Conservation (phyloP, 2,329 filamentous ascomycete species). For the Colletotrichum magnum region DNA sequence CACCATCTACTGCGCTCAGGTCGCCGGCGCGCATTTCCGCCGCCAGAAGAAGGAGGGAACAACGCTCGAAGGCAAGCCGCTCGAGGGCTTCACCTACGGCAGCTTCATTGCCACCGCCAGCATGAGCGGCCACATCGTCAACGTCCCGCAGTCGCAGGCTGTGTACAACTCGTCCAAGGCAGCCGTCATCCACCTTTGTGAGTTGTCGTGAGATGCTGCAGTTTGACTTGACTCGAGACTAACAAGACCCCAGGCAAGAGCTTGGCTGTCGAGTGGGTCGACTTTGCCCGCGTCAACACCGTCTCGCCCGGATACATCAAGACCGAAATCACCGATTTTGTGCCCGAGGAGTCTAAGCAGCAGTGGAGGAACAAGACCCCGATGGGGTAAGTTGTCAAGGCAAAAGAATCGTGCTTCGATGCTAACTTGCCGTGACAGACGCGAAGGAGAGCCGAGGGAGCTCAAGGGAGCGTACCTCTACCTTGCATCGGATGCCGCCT, state of each 20-base stretch:
- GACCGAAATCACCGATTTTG: conserved; percentile 79
- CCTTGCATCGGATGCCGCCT: conserved; percentile 85
- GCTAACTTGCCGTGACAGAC: conserved; percentile 54
- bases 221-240: background rate
- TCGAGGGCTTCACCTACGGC: conserved; percentile 73
- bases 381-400: conserved; percentile 69
- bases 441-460: conserved; percentile 80
- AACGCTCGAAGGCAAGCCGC: conserved; percentile 71
- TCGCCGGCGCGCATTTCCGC: conserved; percentile 78
- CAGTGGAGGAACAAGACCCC: conserved; percentile 85
- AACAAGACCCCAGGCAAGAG: conserved; percentile 69
- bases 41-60: conserved; percentile 78
- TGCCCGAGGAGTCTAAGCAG: conserved; percentile 75
- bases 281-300: conserved; percentile 80
- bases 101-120: conserved; percentile 85
- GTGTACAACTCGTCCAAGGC: conserved; percentile 83
- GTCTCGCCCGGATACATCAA: conserved; percentile 83
- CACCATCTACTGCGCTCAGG: conserved; percentile 82
- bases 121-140: conserved; percentile 84
- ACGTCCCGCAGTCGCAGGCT: conserved; percentile 81
- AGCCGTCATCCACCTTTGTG: conserved; percentile 71
- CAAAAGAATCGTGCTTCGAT: background rate
- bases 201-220: conserved; percentile 41
- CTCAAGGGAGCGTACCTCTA: conserved; percentile 88
- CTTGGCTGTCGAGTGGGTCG: conserved; percentile 82